A percentile compares a stretch with the other conserved stretches of the same genome.
These are phyloP conservation scores for Yamadazyma dendronema DNA, from an alignment of 1,139 yeast genomes.

Conservation along the genomic window DNA sequence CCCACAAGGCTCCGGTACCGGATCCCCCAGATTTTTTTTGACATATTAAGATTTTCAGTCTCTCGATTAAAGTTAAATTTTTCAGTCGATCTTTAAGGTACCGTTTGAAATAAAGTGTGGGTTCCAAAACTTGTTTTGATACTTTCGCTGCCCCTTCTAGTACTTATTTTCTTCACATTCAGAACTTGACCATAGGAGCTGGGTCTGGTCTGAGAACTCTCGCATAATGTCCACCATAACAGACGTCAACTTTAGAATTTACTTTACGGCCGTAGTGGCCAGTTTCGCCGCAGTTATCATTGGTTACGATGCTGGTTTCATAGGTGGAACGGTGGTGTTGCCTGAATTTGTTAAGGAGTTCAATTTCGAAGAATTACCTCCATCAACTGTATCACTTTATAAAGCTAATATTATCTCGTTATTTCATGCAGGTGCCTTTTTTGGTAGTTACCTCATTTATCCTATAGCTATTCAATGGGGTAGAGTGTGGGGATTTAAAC, in stretches of 20 bases:
- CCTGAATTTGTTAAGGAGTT: conserved; percentile 25
- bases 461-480: conserved; percentile 27
- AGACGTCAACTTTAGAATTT: conserved; percentile 5
- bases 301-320: conserved; percentile 33
- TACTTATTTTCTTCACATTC: no score
- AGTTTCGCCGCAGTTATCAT: conserved; percentile 35
- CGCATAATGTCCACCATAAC: neutral
- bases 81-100: no score
- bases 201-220: no score
- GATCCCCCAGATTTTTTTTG: neutral
- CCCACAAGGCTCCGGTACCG: neutral
- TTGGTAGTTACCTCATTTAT: conserved; percentile 26
- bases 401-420: conserved; percentile 31
- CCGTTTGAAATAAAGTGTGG: no score
- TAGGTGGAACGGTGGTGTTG: conserved; percentile 30
- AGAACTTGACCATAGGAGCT: no score
- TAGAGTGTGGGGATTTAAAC: conserved; percentile 21
- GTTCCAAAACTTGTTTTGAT: no score
- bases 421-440: conserved; percentile 34
- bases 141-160: no score
- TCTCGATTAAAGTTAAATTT: no score
- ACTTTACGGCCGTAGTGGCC: conserved; percentile 25
- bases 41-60: no score
- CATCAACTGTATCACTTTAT: conserved; percentile 13
- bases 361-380: conserved; percentile 20